Evolutionary conservation across 1,139 yeast species (phyloP), one percentile per base, ranked within the genome.

Genomic region (Geotrichum bryndzae): DNA sequence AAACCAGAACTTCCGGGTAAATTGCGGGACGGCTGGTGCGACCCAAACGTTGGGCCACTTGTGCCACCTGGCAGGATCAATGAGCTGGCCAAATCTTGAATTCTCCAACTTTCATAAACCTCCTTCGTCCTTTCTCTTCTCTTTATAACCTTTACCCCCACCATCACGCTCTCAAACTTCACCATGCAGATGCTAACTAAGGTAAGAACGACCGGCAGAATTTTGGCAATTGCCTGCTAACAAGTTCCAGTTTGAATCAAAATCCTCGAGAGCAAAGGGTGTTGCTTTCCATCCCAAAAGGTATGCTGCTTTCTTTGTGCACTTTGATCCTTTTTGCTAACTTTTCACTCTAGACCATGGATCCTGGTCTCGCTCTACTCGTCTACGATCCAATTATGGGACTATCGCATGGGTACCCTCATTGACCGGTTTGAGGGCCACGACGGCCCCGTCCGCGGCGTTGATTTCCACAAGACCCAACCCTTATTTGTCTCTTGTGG

Each of bases 261-360:
- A 95, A 83, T 92, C 98, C 68, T 90, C 98, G 61, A 83, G 99
- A 82, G 98, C 98, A 60, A 95, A 95, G 78, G 97, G 97, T 67
- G 91, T 95, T 72, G 98, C 99, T 63, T 94, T 95, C 77, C 99
- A 95, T 76, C 98, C 99, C 59, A 88, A 86, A 68, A 82, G 87
- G 80, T 77, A 70, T 58, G 78, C 70, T 10, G 27, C 45, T 22
- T 35, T 10, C 25, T 27, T 25, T 4, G 22, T 46, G 11, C 23
- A 57, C 31, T 22, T 23, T 18, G 18, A n/a, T 6, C 10, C 51
- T 13, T 45, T 31, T 35, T 58, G 31, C 57, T 53, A 41, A 54
- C 57, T 15, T 15, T n/a, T 46, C n/a, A 18, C 23, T 68, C 68
- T 52, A 80, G 96, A 74, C 98, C 99, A 61, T 95, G 99, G 98